These are phyloP conservation scores for Canavalia ensiformis DNA, from an alignment of 306 rosid genomes.

Conservation along the genomic window DNA sequence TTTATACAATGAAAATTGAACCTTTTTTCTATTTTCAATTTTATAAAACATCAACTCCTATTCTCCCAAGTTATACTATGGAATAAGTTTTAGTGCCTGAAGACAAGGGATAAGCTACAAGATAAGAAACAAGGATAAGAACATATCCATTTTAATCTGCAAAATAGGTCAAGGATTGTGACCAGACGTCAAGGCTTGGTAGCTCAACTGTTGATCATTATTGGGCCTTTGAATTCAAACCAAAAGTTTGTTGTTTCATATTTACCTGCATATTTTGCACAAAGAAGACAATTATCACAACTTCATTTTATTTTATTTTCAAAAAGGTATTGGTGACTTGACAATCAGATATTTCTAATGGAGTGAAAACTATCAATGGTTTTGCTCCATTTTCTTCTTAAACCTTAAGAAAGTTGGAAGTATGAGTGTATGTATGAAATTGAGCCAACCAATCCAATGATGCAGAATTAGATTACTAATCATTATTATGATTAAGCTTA, in stretches of 20 bases:
- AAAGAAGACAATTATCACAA: background rate
- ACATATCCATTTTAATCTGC: conserved; percentile 38
- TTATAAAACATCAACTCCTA: conserved; percentile 10
- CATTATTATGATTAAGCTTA: conserved; percentile 11
- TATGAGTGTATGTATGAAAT: background rate
- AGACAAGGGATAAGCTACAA: conserved; percentile 22
- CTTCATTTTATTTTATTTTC: background rate
- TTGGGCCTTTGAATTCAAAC: conserved; percentile 23
- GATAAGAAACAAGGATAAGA: conserved; percentile 43
- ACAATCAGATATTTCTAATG: conserved; percentile 17
- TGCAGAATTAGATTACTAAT: background rate
- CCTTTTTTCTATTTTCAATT: too few relatives aligned
- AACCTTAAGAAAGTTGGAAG: background rate
- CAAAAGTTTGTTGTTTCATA: conserved; percentile 23
- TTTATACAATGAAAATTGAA: too few relatives aligned
- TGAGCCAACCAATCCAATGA: conserved; percentile 9
- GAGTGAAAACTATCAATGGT: conserved; percentile 8
- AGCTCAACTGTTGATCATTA: conserved; percentile 33
- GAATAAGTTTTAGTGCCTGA: conserved; percentile 16
- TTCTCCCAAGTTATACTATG: background rate
- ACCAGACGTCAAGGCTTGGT: conserved; percentile 28
- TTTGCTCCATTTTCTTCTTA: background rate
- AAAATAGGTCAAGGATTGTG: conserved; percentile 30
- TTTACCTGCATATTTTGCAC: conserved; percentile 28
- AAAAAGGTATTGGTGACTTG: background rate